Evolutionary conservation across 257 asterid genomes (phyloP).

Genomic region (Scutellaria galericulata): DNA sequence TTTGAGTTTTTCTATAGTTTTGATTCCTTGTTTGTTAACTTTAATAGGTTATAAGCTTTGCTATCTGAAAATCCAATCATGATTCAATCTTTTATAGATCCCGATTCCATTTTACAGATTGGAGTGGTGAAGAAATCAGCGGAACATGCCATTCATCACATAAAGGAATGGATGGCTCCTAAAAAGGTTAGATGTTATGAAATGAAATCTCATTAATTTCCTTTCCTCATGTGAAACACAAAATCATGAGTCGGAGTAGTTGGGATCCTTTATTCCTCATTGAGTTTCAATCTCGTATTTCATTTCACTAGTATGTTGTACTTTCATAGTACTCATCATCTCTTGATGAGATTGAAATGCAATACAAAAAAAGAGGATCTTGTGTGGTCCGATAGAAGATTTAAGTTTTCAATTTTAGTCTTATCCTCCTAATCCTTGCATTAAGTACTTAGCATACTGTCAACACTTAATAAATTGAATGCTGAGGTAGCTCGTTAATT

Average conservation of each 20-base stretch:
- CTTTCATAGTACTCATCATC: background rate
- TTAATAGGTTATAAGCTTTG: background rate
- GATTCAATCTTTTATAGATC: background rate
- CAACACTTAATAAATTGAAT: background rate
- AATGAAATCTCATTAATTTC: constrained; percentile 13
- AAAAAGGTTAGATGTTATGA: constrained; percentile 59
- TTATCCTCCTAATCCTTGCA: background rate
- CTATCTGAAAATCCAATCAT: constrained; percentile 11
- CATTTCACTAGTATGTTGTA: background rate
- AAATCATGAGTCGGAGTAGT: background rate
- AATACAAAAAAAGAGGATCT: background rate
- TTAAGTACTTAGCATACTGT: background rate
- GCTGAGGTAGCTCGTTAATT: background rate
- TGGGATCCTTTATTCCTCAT: no score
- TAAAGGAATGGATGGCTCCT: constrained; percentile 83
- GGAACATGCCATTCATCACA: constrained; percentile 45
- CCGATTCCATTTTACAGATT: constrained; percentile 48
- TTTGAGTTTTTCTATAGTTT: background rate
- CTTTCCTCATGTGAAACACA: no score
- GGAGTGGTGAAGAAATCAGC: constrained; percentile 86
- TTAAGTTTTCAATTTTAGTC: background rate
- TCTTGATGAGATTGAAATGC: background rate
- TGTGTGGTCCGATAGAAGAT: background rate
- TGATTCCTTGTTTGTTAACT: background rate
- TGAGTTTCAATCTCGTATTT: background rate